These are phyloP conservation scores for Calophaca sinica DNA, from an alignment of 306 rosid species.

Conservation along the genomic window DNA sequence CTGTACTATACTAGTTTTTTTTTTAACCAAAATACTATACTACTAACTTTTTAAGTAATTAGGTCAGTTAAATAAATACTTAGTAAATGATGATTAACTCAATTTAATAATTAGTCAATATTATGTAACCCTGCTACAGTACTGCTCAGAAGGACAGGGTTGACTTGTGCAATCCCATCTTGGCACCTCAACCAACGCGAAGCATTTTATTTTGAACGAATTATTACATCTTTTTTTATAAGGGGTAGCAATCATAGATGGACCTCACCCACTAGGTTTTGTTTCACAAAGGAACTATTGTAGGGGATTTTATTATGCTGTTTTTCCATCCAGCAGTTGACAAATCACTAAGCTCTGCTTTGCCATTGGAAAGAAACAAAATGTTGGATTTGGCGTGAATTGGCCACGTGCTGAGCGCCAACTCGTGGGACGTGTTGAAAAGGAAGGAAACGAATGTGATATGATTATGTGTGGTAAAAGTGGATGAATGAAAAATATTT, in stretches of 20 bases:
- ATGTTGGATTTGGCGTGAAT: conserved; percentile 32
- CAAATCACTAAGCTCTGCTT: conserved; percentile 37
- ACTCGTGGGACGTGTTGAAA: conserved; percentile 28
- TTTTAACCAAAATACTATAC: too few species aligned
- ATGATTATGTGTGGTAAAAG: conserved; percentile 20
- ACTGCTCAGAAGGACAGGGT: background rate
- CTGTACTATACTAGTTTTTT: too few species aligned
- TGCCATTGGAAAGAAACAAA: conserved; percentile 25
- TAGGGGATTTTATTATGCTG: conserved; percentile 13
- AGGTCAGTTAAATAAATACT: too few species aligned
- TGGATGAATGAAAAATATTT: background rate
- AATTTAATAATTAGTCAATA: too few species aligned
- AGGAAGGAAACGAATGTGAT: background rate
- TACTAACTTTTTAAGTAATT: too few species aligned
- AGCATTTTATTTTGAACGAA: background rate
- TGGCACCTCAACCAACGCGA: conserved; percentile 12
- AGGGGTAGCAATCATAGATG: conserved; percentile 40
- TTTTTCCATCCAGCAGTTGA: conserved; percentile 34
- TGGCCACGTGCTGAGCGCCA: conserved; percentile 28
- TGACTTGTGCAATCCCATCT: background rate
- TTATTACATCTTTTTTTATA: background rate
- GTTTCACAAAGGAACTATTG: conserved; percentile 40
- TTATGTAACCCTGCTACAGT: too few species aligned
- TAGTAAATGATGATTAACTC: too few species aligned
- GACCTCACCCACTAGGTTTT: conserved; percentile 55